Conservation (phyloP, 2,329 filamentous ascomycete species). For the Venturia pyrina region DNA sequence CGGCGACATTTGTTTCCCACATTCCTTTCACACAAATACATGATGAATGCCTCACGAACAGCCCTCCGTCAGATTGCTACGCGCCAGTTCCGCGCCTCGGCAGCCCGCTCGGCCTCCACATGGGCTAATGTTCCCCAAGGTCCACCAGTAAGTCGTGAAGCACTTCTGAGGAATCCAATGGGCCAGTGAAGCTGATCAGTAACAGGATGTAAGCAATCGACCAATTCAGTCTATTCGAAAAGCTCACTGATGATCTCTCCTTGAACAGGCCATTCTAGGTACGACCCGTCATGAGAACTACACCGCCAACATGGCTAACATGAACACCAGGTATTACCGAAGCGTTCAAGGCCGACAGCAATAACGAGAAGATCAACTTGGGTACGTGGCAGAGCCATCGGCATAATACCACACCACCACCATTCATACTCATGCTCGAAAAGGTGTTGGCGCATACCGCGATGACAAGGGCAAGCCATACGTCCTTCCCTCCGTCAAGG, state of each 20-base stretch:
- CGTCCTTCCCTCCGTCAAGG: constrained; percentile 84
- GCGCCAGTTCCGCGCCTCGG: constrained; percentile 22
- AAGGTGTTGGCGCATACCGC: constrained; percentile 93
- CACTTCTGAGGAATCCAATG: background rate
- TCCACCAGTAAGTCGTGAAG: constrained; percentile 63
- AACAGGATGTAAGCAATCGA: constrained; percentile 23
- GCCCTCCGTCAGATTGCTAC: constrained; percentile 23
- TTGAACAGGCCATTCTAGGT: constrained; percentile 63
- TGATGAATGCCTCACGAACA: constrained; percentile 8
- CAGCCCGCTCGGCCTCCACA: constrained; percentile 59
- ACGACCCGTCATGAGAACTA: constrained; percentile 26
- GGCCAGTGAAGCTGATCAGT: constrained; percentile 6
- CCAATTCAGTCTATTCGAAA: background rate
- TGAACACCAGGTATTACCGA: constrained; percentile 70
- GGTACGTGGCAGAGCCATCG: constrained; percentile 41
- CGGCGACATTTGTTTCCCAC: background rate
- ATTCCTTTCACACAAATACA: background rate
- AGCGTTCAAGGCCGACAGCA: constrained; percentile 94
- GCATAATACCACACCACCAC: background rate
- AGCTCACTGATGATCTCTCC: background rate
- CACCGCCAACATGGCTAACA: constrained; percentile 12
- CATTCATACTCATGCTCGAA: background rate
- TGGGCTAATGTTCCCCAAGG: constrained; percentile 91
- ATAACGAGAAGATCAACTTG: constrained; percentile 94
- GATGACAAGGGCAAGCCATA: constrained; percentile 97